Conservation (phyloP, 768 basidiomycete genomes). For the Myochromella boudieri region DNA sequence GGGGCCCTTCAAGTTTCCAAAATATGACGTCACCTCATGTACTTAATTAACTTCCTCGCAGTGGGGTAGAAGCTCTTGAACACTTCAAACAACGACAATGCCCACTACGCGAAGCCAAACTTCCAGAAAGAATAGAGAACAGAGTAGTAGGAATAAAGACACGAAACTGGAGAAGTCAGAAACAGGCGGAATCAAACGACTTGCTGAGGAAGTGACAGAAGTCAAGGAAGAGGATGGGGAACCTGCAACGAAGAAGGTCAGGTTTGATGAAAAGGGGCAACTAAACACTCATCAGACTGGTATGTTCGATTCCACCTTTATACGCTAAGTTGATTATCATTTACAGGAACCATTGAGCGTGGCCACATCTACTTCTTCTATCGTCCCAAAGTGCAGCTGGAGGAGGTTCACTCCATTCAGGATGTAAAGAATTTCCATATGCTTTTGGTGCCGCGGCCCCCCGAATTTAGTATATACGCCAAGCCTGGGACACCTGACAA, state of each 20-base stretch:
- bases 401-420: slow-evolving; percentile 54
- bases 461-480: slow-evolving; percentile 34
- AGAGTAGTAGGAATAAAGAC: slow-evolving; percentile 4
- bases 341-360: slow-evolving; percentile 58
- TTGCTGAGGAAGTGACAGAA: slow-evolving; percentile 9
- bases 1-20: too few relatives aligned
- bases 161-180: neutral
- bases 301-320: too few relatives aligned
- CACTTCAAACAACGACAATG: slow-evolving; percentile 25
- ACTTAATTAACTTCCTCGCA: too few relatives aligned
- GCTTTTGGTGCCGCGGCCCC: slow-evolving; percentile 56
- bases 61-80: too few relatives aligned
- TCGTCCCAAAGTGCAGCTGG: slow-evolving; percentile 53
- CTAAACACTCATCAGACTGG: slow-evolving; percentile 10
- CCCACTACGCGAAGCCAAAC: slow-evolving; percentile 34
- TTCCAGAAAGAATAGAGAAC: slow-evolving; percentile 2
- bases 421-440: slow-evolving; percentile 60
- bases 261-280: slow-evolving; percentile 17
- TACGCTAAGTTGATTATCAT: too few relatives aligned
- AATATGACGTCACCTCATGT: too few relatives aligned
- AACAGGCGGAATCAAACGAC: slow-evolving; percentile 14
- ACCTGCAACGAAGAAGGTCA: slow-evolving; percentile 26
- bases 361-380: slow-evolving; percentile 69
- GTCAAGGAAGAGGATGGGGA: slow-evolving; percentile 17
- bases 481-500: slow-evolving; percentile 14